Base-by-base conservation (phyloP, 139 green algal species). In the Pleodorina starrii region DNA sequence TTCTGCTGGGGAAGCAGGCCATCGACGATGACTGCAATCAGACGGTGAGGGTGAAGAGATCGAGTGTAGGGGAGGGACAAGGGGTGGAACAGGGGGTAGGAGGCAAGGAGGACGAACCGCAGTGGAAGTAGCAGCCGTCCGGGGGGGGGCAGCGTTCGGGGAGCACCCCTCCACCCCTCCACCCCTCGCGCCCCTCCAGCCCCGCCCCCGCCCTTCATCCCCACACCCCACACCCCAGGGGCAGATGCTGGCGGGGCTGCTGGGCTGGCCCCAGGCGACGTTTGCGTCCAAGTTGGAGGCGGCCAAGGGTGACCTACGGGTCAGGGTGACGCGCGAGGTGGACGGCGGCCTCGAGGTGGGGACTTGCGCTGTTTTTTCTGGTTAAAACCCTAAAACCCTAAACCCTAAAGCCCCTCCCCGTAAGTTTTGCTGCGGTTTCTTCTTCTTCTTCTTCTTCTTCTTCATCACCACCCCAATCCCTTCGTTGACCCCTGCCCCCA, bases 11-110 rank as follows among this genome's bases (percentile, higher is more conserved):
- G 36, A 99, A 98, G 94, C 97, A 99, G 93, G 97, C 97, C 21
- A 98, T 99, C 43, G 97, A 99, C 86, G 96, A 97, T 54, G 97
- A 99, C 91, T 94, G 78, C 91, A 98, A 97, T 90, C 96, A 98
- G 84, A 98, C 96, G 88, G 96, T 95, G 77, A 4, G 93, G 14
- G n/a, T 43, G 74, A 17, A 60, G 54, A 32, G 25, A 2, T 66
- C n/a, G n/a, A n/a, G n/a, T n/a, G n/a, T n/a, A n/a, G n/a, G n/a
- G n/a, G n/a, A n/a, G n/a, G n/a, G n/a, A n/a, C n/a, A n/a, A n/a
- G n/a, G n/a, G n/a, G n/a, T n/a, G n/a, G n/a, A n/a, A n/a, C n/a
- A n/a, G n/a, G n/a, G n/a, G n/a, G n/a, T n/a, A n/a, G n/a, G n/a
- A n/a, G n/a, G n/a, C n/a, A n/a, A n/a, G n/a, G n/a, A n/a, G n/a